A percentile compares a stretch with the other conserved stretches of the same genome.
phyloP scores from a whole-genome alignment of 208 protist species.

The Kentomonas sorsogonicus region DNA sequence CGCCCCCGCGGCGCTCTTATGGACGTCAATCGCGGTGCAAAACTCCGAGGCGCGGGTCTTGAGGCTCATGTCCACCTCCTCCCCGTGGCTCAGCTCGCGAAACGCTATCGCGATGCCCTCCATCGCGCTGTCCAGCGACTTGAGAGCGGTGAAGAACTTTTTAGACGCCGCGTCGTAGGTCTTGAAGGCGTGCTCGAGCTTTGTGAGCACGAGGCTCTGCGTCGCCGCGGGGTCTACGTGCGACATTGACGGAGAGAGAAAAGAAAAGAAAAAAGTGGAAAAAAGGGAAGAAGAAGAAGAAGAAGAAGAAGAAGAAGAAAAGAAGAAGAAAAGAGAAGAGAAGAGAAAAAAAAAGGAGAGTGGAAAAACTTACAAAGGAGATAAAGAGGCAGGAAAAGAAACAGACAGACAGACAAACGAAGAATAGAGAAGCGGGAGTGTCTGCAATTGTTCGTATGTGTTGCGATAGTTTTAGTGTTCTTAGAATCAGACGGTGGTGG shows the following conservation, averaged over 20 bases:
- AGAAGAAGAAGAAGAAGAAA: conserved; percentile 12
- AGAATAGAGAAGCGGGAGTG: no score
- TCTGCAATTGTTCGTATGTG: no score
- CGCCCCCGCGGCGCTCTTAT: conserved; percentile 18
- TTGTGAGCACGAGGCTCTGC: conserved; percentile 25
- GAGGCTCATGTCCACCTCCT: no score
- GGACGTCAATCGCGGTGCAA: conserved; percentile 33
- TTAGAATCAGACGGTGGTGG: no score
- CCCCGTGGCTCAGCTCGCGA: conserved; percentile 44
- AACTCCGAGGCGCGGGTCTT: conserved; percentile 23
- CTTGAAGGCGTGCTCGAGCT: conserved; percentile 45
- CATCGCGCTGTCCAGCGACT: conserved; percentile 37
- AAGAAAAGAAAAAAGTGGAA: conserved; percentile 2
- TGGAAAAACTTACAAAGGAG: conserved; percentile 1
- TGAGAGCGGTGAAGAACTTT: conserved; percentile 55
- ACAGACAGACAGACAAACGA: no score
- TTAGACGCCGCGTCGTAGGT: conserved; percentile 45
- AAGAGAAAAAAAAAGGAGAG: conserved; percentile 4
- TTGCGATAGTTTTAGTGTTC: no score
- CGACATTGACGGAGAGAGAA: conserved; percentile 10
- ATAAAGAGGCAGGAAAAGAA: neutral
- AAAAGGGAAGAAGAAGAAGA: conserved; percentile 3
- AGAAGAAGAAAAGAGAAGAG: conserved; percentile 10
- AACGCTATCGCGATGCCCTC: conserved; percentile 51
- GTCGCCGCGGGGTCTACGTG: conserved; percentile 16